A percentile compares a stretch with the other conserved stretches of the same genome.
Conservation (phyloP, 2,329 filamentous ascomycete species). For the Tolypocladium inflatum region DNA sequence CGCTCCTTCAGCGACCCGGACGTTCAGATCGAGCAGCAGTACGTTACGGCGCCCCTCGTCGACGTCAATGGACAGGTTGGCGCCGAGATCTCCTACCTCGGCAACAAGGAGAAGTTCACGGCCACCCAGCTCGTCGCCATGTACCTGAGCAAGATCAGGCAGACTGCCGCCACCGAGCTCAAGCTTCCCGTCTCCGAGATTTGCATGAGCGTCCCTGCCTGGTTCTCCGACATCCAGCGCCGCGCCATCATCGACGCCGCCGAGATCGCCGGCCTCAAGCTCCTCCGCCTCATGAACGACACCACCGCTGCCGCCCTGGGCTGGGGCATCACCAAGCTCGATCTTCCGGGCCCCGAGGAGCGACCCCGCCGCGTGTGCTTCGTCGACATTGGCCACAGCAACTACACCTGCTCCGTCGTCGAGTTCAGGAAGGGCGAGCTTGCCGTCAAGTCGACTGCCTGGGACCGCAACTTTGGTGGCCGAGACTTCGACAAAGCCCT, state of each 20-base stretch:
- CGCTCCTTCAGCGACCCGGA: constrained; percentile 84
- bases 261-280: constrained; percentile 87
- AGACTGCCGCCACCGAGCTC: constrained; percentile 77
- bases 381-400: constrained; percentile 91
- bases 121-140: constrained; percentile 89
- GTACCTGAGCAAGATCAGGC: constrained; percentile 91
- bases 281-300: constrained; percentile 93
- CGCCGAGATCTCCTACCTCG: constrained; percentile 85
- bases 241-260: constrained; percentile 81
- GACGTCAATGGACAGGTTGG: constrained; percentile 92
- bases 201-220: constrained; percentile 87
- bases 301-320: constrained; percentile 92
- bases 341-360: constrained; percentile 82
- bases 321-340: constrained; percentile 95
- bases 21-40: constrained; percentile 86
- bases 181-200: constrained; percentile 87
- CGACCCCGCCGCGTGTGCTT: constrained; percentile 86
- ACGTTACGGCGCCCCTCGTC: constrained; percentile 73
- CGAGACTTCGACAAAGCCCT: constrained; percentile 94
- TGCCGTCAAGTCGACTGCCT: constrained; percentile 83
- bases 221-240: constrained; percentile 95
- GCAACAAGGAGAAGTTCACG: constrained; percentile 93
- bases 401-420: constrained; percentile 88
- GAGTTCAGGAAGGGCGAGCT: constrained; percentile 98
- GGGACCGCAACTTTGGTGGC: constrained; percentile 92